Conservation (phyloP, 169 alveolate species). For the Plasmodium adleri region DNA sequence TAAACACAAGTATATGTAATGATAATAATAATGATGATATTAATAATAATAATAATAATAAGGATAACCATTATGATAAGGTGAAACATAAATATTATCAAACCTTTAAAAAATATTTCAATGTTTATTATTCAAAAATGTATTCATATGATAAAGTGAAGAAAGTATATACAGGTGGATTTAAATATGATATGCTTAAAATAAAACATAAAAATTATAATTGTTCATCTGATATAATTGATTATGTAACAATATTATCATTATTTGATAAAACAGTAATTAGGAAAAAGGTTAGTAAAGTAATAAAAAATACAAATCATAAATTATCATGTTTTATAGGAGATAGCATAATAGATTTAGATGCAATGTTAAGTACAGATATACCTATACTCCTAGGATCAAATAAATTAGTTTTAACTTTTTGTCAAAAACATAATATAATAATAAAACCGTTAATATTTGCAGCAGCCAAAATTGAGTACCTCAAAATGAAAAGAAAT, state of each 20-base stretch:
- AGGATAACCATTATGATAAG: not conserved
- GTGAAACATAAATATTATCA: constrained; percentile 1
- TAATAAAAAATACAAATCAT: constrained; percentile 17
- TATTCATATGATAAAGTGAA: constrained; percentile 42
- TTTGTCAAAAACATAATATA: constrained; percentile 65
- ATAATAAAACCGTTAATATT: constrained; percentile 45
- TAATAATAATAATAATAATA: not conserved
- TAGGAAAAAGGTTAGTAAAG: constrained; percentile 8
- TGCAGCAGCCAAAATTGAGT: constrained; percentile 70
- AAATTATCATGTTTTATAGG: constrained; percentile 66
- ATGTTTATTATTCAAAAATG: constrained; percentile 40
- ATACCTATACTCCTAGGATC: constrained; percentile 52
- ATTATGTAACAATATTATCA: constrained; percentile 13
- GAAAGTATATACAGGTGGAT: constrained; percentile 30
- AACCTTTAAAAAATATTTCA: constrained; percentile 33
- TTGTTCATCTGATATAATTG: not conserved
- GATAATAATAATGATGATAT: not conserved
- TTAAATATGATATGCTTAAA: constrained; percentile 19
- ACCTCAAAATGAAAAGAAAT: not conserved
- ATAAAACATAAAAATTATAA: constrained; percentile 37
- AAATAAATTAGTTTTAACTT: constrained; percentile 1
- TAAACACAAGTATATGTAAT: not conserved
- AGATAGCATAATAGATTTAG: constrained; percentile 58
- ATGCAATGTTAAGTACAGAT: constrained; percentile 40
- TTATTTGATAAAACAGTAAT: constrained; percentile 47